These are phyloP conservation scores for Aspergillus fijiensis DNA, from an alignment of 2,329 filamentous ascomycete species.

Conservation along the genomic window DNA sequence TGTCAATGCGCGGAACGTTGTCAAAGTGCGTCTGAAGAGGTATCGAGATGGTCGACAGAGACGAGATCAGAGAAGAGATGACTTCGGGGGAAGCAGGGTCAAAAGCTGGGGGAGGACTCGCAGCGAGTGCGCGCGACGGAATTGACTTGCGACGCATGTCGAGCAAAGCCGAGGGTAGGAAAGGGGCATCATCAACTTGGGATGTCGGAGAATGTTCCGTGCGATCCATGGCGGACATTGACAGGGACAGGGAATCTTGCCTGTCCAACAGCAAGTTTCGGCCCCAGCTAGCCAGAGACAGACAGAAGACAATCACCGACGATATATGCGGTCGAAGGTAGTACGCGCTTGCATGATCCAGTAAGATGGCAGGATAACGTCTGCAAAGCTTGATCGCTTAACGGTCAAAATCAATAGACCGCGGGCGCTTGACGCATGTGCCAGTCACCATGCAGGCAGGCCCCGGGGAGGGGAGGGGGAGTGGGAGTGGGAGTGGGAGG, in stretches of 20 bases:
- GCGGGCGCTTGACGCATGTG: conserved; percentile 17
- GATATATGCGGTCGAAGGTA: conserved; percentile 27
- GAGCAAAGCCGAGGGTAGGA: conserved; percentile 29
- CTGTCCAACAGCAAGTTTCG: conserved; percentile 9
- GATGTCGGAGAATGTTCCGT: conserved; percentile 24
- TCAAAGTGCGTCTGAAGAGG: conserved; percentile 71
- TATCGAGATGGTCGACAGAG: conserved; percentile 59
- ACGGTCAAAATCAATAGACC: conserved; percentile 22
- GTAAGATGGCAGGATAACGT: conserved; percentile 18
- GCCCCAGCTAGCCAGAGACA: conserved; percentile 9
- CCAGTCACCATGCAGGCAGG: conserved; percentile 12
- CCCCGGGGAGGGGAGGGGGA: no score
- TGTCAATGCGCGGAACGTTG: conserved; percentile 47
- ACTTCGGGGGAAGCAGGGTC: conserved; percentile 50
- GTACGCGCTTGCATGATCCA: conserved; percentile 32
- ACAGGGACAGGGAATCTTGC: conserved; percentile 19
- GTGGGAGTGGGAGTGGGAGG: no score
- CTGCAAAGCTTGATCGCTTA: conserved; percentile 14
- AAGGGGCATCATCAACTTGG: conserved; percentile 25
- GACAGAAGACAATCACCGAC: conserved; percentile 19
- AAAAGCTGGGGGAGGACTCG: conserved; percentile 30
- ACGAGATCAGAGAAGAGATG: conserved; percentile 62
- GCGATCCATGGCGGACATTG: conserved; percentile 35
- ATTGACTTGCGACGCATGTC: conserved; percentile 49
- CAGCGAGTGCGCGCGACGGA: conserved; percentile 33